These are phyloP conservation scores for Fermentozyma sake DNA, from an alignment of 1,139 yeast species.

Conservation along the genomic window DNA sequence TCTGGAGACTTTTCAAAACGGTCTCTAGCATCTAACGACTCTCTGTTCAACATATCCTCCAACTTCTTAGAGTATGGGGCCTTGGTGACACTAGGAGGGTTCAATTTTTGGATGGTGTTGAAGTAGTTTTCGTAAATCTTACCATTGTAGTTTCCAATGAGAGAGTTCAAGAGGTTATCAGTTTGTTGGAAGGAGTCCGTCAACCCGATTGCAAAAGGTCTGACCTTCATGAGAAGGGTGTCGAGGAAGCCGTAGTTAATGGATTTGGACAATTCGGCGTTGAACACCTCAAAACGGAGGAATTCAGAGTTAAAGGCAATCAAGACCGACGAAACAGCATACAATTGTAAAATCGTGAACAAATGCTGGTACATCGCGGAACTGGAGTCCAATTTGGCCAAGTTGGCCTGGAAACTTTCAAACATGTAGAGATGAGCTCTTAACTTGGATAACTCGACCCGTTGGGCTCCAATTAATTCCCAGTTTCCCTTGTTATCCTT, in stretches of 20 bases:
- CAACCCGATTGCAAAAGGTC: conserved; percentile 43
- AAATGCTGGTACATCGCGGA: conserved; percentile 18
- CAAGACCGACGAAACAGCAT: conserved; percentile 24
- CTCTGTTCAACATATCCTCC: conserved; percentile 36
- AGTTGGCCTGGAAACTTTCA: conserved; percentile 16
- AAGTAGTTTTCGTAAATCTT: conserved; percentile 46
- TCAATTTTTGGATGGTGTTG: conserved; percentile 30
- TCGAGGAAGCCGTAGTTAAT: conserved; percentile 31
- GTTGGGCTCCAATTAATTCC: conserved; percentile 26
- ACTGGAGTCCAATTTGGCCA: conserved; percentile 11
- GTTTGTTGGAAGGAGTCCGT: conserved; percentile 48
- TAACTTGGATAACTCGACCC: conserved; percentile 22
- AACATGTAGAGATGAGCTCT: conserved; percentile 23
- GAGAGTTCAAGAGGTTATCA: conserved; percentile 41
- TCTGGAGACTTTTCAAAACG: conserved; percentile 33
- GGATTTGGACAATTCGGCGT: conserved; percentile 30
- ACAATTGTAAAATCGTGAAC: conserved; percentile 18
- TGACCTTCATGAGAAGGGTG: conserved; percentile 31
- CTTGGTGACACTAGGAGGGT: conserved; percentile 34
- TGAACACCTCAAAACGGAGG: conserved; percentile 32
- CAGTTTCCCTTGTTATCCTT: conserved; percentile 29
- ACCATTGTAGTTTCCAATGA: conserved; percentile 43
- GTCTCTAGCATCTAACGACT: conserved; percentile 33
- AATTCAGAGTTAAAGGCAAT: conserved; percentile 38
- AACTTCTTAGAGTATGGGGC: conserved; percentile 39